phyloP scores from a whole-genome alignment of 352 stramenopile genomes.

The Globisporangium canariense region DNA sequence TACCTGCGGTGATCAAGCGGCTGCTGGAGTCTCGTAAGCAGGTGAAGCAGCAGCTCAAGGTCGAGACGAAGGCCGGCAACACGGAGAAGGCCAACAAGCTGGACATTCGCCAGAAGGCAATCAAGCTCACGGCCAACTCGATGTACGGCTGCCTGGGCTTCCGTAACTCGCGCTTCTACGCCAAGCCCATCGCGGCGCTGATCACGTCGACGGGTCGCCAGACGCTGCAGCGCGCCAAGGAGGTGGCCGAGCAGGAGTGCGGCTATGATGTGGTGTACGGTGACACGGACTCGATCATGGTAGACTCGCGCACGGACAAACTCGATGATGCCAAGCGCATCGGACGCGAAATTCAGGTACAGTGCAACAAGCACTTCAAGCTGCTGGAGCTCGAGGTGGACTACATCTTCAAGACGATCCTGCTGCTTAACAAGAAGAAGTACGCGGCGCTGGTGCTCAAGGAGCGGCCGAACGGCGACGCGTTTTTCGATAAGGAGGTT shows the following conservation, averaged over 20 bases:
- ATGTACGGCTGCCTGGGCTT: conserved; percentile 99
- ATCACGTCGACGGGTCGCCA: conserved; percentile 98
- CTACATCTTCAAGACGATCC: conserved; percentile 98
- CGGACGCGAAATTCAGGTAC: conserved; percentile 93
- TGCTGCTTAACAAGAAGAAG: conserved; percentile 99
- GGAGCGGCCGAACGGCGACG: conserved; percentile 56
- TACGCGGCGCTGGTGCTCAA: conserved; percentile 97
- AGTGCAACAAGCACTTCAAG: conserved; percentile 99
- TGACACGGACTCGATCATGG: conserved; percentile 99
- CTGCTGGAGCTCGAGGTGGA: conserved; percentile 99
- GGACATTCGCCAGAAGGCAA: conserved; percentile 98
- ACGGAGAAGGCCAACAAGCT: conserved; percentile 85
- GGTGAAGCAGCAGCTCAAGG: conserved; percentile 98
- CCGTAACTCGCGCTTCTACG: conserved; percentile 97
- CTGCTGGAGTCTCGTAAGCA: conserved; percentile 96
- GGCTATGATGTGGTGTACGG: conserved; percentile 99
- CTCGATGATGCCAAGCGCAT: conserved; percentile 93
- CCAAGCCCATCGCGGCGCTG: conserved; percentile 98
- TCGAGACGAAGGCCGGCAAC: conserved; percentile 88
- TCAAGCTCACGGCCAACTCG: conserved; percentile 99
- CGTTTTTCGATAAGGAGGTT: conserved; percentile 94
- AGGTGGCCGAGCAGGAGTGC: conserved; percentile 96
- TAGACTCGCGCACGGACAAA: conserved; percentile 92
- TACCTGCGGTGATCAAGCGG: conserved; percentile 97
- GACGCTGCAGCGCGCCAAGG: conserved; percentile 97